Evolutionary conservation across 768 basidiomycete genomes (phyloP).

Genomic region (Cantharellus anzutake): DNA sequence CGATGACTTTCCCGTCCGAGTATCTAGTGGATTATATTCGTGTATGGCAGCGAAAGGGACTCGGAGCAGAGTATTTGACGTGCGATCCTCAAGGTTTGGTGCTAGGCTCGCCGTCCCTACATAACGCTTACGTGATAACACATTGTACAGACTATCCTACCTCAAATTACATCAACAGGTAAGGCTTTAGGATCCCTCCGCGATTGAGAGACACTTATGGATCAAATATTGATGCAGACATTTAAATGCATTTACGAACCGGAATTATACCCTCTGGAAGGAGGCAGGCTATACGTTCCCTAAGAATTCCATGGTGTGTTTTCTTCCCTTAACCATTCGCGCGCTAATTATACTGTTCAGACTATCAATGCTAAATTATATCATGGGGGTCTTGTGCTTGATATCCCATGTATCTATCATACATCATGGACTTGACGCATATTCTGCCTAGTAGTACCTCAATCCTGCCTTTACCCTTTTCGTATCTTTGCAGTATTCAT

Average conservation of each 20-base stretch:
- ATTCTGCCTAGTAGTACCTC: too few species aligned
- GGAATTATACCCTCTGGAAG: constrained; percentile 16
- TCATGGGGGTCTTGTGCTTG: too few species aligned
- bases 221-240: neutral
- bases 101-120: constrained; percentile 9
- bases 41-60: constrained; percentile 50
- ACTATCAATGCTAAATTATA: too few species aligned
- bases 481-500: too few species aligned
- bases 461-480: too few species aligned
- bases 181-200: neutral
- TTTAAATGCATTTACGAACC: constrained; percentile 5
- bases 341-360: too few species aligned
- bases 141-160: constrained; percentile 38
- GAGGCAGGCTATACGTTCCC: constrained; percentile 19
- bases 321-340: too few species aligned
- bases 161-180: constrained; percentile 40
- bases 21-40: constrained; percentile 64
- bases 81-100: constrained; percentile 31
- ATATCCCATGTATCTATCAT: too few species aligned
- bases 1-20: constrained; percentile 50
- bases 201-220: neutral
- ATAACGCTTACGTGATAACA: neutral
- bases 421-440: too few species aligned
- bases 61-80: constrained; percentile 38
- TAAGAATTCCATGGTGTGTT: constrained; percentile 10